Evolutionary conservation across 1,139 yeast genomes (phyloP).

Genomic region (Candida albicans): DNA sequence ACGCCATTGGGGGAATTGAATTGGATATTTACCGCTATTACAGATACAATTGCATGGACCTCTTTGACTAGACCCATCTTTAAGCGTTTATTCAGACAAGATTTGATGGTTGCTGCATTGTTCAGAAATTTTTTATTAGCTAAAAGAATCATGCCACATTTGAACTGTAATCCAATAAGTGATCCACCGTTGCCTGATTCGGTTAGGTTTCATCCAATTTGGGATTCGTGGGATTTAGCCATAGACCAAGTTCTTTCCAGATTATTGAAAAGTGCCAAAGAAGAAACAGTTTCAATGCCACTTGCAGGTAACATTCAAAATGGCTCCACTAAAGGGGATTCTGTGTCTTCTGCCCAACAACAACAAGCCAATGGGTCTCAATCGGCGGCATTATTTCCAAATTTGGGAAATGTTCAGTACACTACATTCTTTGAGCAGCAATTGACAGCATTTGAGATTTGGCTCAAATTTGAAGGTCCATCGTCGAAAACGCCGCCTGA

Average conservation of each 20-base stretch:
- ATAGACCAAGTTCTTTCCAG: constrained; percentile 89
- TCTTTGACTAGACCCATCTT: constrained; percentile 84
- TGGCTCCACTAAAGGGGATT: background rate
- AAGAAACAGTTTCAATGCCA: constrained; percentile 7
- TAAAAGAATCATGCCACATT: constrained; percentile 89
- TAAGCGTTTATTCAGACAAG: constrained; percentile 89
- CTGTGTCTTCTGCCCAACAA: background rate
- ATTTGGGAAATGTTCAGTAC: constrained; percentile 62
- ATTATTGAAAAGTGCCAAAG: constrained; percentile 42
- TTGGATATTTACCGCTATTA: constrained; percentile 97
- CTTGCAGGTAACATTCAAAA: background rate
- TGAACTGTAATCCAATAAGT: constrained; percentile 91
- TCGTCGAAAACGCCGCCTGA: constrained; percentile 87
- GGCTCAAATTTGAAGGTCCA: constrained; percentile 87
- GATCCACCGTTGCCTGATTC: constrained; percentile 90
- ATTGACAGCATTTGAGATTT: constrained; percentile 90
- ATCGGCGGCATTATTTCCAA: constrained; percentile 28
- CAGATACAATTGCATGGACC: constrained; percentile 98
- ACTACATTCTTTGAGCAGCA: constrained; percentile 95
- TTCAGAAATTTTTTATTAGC: constrained; percentile 91
- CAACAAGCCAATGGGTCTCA: constrained; percentile 13
- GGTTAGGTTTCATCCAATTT: constrained; percentile 82
- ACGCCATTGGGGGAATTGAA: constrained; percentile 95
- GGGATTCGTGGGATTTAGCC: constrained; percentile 99
- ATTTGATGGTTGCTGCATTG: constrained; percentile 92